Evolutionary conservation across 208 protist genomes (phyloP), one percentile per base, ranked within the genome.

Genomic region (Wallacemonas rigidus): DNA sequence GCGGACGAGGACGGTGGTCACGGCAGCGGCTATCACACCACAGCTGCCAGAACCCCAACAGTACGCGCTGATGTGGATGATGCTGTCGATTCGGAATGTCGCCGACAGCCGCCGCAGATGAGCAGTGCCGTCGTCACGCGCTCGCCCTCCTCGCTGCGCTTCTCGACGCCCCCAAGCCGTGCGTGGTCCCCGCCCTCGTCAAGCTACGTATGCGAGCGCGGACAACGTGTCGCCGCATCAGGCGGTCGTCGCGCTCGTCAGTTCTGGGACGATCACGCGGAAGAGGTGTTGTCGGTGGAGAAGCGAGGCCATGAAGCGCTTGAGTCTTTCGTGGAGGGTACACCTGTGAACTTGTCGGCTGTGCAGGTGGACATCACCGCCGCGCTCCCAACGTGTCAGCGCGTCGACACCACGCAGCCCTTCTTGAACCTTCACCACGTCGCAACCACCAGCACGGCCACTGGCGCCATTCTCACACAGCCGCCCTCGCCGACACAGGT

Each of bases 151-250:
- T 47, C 45, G 67, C 67, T 71, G 41, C 67, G 67, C 47, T 55
- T 48, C 67, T 58, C 67, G 47, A 38, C 17, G 48, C 35, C 67
- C 35, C 35, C 38, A 3, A 15, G 40, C 17, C 47, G 43, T 50
- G 67, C 47, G 67, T 55, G 48, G 67, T 48, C 45, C 11, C 67
- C 51, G 67, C 47, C 67, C 8, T 71, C 67, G 67, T 64, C 12
- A 38, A 5, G 12, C n/a, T 3, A 57, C 57, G 40, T 0, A 0
- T 6, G 45, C 12, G 45, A 14, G 45, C 12, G 8, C 45, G 45
- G 8, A 12, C 45, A 12, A 51, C 41, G 26, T 56, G 26, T 53
- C 54, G 14, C 40, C 69, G 35, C 53, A 26, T 26, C 26, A 26
- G 26, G 26, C 26, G 26, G 26, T 26, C 26, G 26, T 26, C 26